These are phyloP conservation scores for Sphaerobolus stellatus DNA, from an alignment of 1,284 basidiomycete genomes.

Conservation along the genomic window DNA sequence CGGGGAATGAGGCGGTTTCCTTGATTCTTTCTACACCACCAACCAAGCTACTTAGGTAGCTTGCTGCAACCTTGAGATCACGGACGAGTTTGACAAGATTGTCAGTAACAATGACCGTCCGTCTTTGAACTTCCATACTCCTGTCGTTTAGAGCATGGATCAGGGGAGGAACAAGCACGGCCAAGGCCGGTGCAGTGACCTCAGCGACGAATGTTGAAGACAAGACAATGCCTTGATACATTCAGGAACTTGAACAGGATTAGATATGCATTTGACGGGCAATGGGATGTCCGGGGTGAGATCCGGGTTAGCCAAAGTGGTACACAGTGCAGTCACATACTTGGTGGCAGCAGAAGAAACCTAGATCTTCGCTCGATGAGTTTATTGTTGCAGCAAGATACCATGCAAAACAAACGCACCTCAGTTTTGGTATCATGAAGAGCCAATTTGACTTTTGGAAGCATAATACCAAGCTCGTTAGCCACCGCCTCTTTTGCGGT, in stretches of 20 bases:
- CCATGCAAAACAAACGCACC: conserved; percentile 53
- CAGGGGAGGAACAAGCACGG: conserved; percentile 92
- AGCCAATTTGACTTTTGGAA: conserved; percentile 85
- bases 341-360: conserved; percentile 88
- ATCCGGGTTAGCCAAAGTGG: conserved; percentile 93
- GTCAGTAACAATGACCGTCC: conserved; percentile 89
- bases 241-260: conserved; percentile 82
- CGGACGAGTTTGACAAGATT: conserved; percentile 98
- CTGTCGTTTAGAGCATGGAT: conserved; percentile 93
- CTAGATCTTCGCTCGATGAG: conserved; percentile 38
- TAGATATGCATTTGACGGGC: conserved; percentile 94
- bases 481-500: conserved; percentile 82
- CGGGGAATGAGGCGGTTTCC: conserved; percentile 92
- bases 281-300: conserved; percentile 86
- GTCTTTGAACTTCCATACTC: conserved; percentile 91
- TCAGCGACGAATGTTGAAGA: conserved; percentile 97
- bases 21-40: conserved; percentile 93
- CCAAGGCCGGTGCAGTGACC: conserved; percentile 93
- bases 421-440: conserved; percentile 99
- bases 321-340: conserved; percentile 90
- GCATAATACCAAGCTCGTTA: conserved; percentile 76
- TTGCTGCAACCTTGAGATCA: conserved; percentile 86
- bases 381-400: no score
- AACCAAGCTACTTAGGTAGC: conserved; percentile 85
- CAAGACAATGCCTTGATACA: conserved; percentile 96